phyloP scores from a whole-genome alignment of 2,329 filamentous ascomycete species.

The Cordyceps militaris region DNA sequence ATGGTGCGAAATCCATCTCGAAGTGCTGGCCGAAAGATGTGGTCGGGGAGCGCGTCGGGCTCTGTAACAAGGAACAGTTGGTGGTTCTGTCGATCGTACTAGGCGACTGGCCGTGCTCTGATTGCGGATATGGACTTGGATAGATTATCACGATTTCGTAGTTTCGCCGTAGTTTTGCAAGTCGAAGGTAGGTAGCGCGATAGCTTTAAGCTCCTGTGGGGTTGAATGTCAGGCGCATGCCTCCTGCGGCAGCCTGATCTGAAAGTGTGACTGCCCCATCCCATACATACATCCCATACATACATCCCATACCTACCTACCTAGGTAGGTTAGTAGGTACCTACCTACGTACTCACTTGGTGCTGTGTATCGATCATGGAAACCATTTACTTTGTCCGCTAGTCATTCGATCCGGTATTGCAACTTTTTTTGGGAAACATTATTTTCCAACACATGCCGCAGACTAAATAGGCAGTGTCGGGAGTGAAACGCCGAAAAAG shows the following conservation, averaged over 20 bases:
- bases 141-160: too few relatives aligned
- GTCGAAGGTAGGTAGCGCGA: background rate
- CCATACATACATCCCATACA: too few relatives aligned
- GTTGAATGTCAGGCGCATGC: background rate
- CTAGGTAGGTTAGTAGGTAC: background rate
- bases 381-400: too few relatives aligned
- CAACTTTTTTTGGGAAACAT: background rate
- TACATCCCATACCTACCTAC: too few relatives aligned
- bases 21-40: background rate
- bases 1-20: slow-evolving; percentile 89
- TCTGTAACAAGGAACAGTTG: background rate
- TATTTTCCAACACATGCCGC: background rate
- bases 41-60: background rate
- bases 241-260: too few relatives aligned
- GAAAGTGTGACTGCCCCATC: too few relatives aligned
- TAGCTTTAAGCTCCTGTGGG: slow-evolving; percentile 13
- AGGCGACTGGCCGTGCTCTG: too few relatives aligned
- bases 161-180: too few relatives aligned
- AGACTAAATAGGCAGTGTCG: background rate
- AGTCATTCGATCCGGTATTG: too few relatives aligned
- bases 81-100: background rate
- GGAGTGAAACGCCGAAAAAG: background rate
- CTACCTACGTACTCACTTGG: too few relatives aligned
- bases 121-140: background rate
- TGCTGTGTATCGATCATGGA: too few relatives aligned